phyloP scores from a whole-genome alignment of 495 filamentous ascomycete species.

The Thermochaetoides thermophila region DNA sequence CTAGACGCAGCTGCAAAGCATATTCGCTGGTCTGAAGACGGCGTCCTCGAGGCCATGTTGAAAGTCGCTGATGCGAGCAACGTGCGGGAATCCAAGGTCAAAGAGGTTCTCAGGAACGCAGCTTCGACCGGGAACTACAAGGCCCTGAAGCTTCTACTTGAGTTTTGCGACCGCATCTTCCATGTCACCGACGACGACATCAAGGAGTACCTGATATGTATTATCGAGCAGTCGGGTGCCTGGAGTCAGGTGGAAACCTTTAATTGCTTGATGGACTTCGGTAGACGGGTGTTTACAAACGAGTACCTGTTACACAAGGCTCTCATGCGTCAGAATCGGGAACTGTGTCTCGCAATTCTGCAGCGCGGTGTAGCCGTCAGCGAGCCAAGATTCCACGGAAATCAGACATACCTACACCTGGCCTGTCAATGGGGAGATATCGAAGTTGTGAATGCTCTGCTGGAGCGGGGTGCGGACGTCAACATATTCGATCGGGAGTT shows the following conservation, averaged over 20 bases:
- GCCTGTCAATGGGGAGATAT: constrained; percentile 13
- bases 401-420: constrained; percentile 15
- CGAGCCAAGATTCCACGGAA: constrained; percentile 7
- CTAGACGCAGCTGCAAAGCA: constrained; percentile 15
- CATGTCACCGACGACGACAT: constrained; percentile 8
- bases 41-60: constrained; percentile 12
- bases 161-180: constrained; percentile 6
- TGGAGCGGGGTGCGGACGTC: constrained; percentile 15
- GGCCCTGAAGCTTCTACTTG: constrained; percentile 10
- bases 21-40: constrained; percentile 8
- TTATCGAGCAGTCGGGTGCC: constrained; percentile 11
- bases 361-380: constrained; percentile 12
- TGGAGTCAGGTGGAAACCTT: constrained; percentile 17
- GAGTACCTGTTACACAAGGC: constrained; percentile 12
- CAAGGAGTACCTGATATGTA: constrained; percentile 9
- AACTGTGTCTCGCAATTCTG: constrained; percentile 11
- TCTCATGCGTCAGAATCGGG: constrained; percentile 10
- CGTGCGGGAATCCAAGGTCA: constrained; percentile 7
- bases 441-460: constrained; percentile 10
- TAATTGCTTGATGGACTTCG: constrained; percentile 9
- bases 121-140: constrained; percentile 13
- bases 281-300: constrained; percentile 8
- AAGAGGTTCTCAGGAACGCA: constrained; percentile 7
- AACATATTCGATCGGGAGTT: constrained; percentile 15
- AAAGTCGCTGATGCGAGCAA: constrained; percentile 6